Percentiles rank a stretch among this genome's conserved stretches.
phyloP scores from a whole-genome alignment of 306 rosid species.

The Arachis hypogaea region DNA sequence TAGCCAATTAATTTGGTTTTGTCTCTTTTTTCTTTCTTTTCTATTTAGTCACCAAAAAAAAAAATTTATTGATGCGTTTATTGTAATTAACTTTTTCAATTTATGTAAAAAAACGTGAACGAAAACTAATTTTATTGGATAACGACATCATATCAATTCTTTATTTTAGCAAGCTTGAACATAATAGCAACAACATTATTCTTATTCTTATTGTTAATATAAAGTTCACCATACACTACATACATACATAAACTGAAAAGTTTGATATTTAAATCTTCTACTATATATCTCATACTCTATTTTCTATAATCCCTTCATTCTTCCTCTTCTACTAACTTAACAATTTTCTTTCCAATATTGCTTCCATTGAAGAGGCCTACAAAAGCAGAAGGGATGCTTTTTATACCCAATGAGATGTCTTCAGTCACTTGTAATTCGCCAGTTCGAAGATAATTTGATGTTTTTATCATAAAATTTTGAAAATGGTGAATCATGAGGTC shows the following conservation, averaged over 20 bases:
- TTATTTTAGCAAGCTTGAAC: not conserved
- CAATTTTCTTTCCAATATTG: slow-evolving; percentile 64
- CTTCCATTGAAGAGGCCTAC: slow-evolving; percentile 55
- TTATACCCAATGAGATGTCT: slow-evolving; percentile 54
- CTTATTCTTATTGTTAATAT: no score
- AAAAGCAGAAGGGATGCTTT: slow-evolving; percentile 58
- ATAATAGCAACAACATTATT: no score
- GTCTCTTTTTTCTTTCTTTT: no score
- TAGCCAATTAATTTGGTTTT: no score
- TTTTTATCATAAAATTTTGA: slow-evolving; percentile 43
- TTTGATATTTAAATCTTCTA: no score
- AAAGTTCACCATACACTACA: not conserved
- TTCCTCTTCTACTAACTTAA: slow-evolving; percentile 1
- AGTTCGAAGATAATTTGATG: slow-evolving; percentile 45
- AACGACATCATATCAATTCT: not conserved
- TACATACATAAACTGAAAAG: not conserved
- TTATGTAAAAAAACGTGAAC: no score
- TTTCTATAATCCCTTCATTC: not conserved
- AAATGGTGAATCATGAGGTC: slow-evolving; percentile 39
- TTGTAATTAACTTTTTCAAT: no score
- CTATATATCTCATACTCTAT: no score
- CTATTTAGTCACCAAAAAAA: no score
- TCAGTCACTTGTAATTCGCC: slow-evolving; percentile 48
- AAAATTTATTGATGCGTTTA: no score
- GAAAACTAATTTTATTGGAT: no score